Percentiles rank a stretch among this genome's conserved stretches.
These are phyloP conservation scores for Nothophaeocryptopus gaeumannii DNA, from an alignment of 2,329 filamentous ascomycete genomes.

Conservation along the genomic window DNA sequence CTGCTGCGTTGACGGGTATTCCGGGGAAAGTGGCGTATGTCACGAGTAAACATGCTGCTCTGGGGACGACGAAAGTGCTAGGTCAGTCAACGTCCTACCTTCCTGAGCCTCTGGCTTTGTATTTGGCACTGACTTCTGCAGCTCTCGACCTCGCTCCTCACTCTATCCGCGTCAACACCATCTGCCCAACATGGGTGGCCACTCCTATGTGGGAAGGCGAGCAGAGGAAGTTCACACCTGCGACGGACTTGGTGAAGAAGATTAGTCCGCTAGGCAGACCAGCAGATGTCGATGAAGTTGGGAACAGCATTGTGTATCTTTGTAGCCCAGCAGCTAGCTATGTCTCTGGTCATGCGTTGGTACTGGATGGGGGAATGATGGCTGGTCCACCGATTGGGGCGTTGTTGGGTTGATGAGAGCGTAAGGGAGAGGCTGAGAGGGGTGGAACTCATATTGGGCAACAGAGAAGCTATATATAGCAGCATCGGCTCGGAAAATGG, in stretches of 20 bases:
- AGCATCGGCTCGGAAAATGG: not conserved
- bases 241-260: not conserved
- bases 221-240: not conserved
- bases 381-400: too few species aligned
- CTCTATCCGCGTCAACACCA: slow-evolving; percentile 1
- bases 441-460: too few species aligned
- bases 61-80: too few species aligned
- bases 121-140: not conserved
- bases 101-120: too few species aligned
- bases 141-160: not conserved
- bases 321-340: not conserved
- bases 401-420: too few species aligned
- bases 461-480: too few species aligned
- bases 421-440: too few species aligned
- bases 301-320: slow-evolving; percentile 4
- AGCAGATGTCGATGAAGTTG: not conserved
- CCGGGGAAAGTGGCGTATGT: too few species aligned
- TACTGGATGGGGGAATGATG: too few species aligned
- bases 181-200: slow-evolving; percentile 3
- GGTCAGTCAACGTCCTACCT: too few species aligned
- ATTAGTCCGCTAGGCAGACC: not conserved
- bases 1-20: too few species aligned
- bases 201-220: not conserved
- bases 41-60: too few species aligned
- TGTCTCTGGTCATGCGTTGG: not conserved